Percentiles rank a stretch among this genome's conserved stretches.
Conservation (phyloP, 352 stramenopile species). For the Phytophthora boehmeriae region DNA sequence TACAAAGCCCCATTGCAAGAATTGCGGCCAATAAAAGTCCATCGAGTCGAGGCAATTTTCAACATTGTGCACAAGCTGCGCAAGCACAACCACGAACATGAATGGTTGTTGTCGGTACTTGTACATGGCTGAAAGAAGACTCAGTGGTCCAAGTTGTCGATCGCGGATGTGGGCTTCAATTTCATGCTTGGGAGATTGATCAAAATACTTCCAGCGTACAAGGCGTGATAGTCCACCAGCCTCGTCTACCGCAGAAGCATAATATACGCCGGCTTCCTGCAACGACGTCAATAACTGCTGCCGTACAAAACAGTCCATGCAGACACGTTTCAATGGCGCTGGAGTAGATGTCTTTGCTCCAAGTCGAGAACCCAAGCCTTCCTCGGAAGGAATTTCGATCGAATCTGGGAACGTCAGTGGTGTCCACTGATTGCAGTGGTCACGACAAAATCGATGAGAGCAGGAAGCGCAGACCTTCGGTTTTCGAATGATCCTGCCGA, state of each 20-base stretch:
- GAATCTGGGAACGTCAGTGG: slow-evolving; percentile 24
- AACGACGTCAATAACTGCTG: slow-evolving; percentile 55
- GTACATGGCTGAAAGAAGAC: slow-evolving; percentile 64
- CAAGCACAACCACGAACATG: slow-evolving; percentile 72
- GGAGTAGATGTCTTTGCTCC: slow-evolving; percentile 6
- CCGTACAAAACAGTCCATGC: slow-evolving; percentile 61
- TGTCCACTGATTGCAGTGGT: slow-evolving; percentile 47
- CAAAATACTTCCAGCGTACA: slow-evolving; percentile 61
- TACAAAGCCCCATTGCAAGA: slow-evolving; percentile 69
- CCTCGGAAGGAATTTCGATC: slow-evolving; percentile 5
- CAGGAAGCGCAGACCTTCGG: slow-evolving; percentile 60
- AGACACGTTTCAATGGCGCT: slow-evolving; percentile 26
- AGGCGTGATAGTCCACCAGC: slow-evolving; percentile 56
- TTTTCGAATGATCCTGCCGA: slow-evolving; percentile 48
- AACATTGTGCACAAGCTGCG: slow-evolving; percentile 62
- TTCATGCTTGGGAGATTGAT: slow-evolving; percentile 50
- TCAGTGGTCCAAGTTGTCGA: slow-evolving; percentile 50
- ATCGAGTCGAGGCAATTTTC: slow-evolving; percentile 62
- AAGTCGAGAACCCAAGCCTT: slow-evolving; percentile 8
- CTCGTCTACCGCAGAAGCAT: slow-evolving; percentile 46
- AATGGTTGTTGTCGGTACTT: slow-evolving; percentile 73
- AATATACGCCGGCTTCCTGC: slow-evolving; percentile 40
- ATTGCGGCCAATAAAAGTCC: slow-evolving; percentile 75
- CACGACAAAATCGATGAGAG: slow-evolving; percentile 49
- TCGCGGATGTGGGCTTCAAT: slow-evolving; percentile 47